A percentile compares a stretch with the other conserved stretches of the same genome.
These are phyloP conservation scores for Thermochaetoides thermophila DNA, from an alignment of 495 filamentous ascomycete species.

Conservation along the genomic window DNA sequence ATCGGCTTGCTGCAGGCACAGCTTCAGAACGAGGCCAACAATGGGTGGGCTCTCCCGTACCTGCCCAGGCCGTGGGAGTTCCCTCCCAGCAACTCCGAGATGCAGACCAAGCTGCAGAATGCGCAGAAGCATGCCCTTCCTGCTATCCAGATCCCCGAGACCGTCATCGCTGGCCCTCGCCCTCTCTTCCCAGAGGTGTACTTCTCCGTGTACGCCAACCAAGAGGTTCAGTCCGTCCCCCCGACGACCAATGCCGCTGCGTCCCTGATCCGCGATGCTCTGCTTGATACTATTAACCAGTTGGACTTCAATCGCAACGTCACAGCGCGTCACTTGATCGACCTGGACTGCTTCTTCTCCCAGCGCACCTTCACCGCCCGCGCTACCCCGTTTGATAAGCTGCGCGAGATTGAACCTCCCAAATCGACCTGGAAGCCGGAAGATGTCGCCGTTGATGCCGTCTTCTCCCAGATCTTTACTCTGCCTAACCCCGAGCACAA, in stretches of 20 bases:
- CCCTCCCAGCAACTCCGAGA: conserved; percentile 32
- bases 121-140: conserved; percentile 63
- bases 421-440: conserved; percentile 91
- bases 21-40: conserved; percentile 53
- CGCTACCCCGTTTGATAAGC: conserved; percentile 76
- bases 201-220: conserved; percentile 79
- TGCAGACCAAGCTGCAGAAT: conserved; percentile 39
- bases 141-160: conserved; percentile 53
- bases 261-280: conserved; percentile 65
- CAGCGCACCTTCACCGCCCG: conserved; percentile 80
- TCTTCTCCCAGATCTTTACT: conserved; percentile 86
- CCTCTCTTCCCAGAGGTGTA: conserved; percentile 83
- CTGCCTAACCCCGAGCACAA: conserved; percentile 84
- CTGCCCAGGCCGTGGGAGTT: conserved; percentile 75
- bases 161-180: conserved; percentile 55
- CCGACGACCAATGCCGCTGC: conserved; percentile 58
- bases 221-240: conserved; percentile 87
- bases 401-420: conserved; percentile 58
- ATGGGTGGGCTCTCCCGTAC: conserved; percentile 61
- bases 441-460: conserved; percentile 91
- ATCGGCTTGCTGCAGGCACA: conserved; percentile 76
- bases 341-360: conserved; percentile 88
- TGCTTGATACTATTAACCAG: conserved; percentile 88
- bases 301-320: conserved; percentile 84
- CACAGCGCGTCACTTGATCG: conserved; percentile 77